A percentile compares a stretch with the other conserved stretches of the same genome.
These are phyloP conservation scores for Pythium utonaiense DNA, from an alignment of 352 stramenopile genomes.

Conservation along the genomic window DNA sequence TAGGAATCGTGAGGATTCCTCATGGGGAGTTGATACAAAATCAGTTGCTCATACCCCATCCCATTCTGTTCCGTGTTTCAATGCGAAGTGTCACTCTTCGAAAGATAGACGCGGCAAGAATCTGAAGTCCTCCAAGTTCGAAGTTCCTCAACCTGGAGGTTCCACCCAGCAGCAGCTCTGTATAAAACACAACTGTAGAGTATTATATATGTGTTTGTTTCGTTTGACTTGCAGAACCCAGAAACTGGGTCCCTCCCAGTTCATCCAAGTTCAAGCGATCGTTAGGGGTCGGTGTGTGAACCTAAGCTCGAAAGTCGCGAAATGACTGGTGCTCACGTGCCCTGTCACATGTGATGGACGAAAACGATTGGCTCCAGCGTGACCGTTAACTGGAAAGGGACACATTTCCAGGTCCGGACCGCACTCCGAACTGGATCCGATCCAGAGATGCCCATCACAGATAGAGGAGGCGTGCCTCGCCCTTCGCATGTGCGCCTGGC, in stretches of 20 bases:
- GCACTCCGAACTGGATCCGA: too few relatives aligned
- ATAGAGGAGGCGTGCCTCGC: background rate
- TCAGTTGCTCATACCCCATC: background rate
- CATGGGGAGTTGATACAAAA: too few relatives aligned
- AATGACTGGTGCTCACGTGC: slow-evolving; percentile 23
- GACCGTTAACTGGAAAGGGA: slow-evolving; percentile 5
- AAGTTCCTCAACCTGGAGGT: too few relatives aligned
- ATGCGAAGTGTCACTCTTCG: background rate
- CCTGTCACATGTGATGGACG: slow-evolving; percentile 22
- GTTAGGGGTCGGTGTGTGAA: background rate
- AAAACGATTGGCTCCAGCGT: slow-evolving; percentile 19
- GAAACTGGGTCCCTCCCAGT: too few relatives aligned
- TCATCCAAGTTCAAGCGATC: slow-evolving; percentile 24
- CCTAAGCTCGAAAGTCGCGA: background rate
- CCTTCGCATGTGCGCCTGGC: background rate
- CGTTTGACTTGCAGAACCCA: slow-evolving; percentile 10
- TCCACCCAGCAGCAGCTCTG: too few relatives aligned
- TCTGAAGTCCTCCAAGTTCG: too few relatives aligned
- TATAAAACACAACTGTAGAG: slow-evolving; percentile 3
- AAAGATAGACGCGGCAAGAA: slow-evolving; percentile 5
- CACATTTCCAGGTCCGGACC: too few relatives aligned
- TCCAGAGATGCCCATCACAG: background rate
- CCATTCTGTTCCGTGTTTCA: slow-evolving; percentile 4
- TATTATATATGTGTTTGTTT: too few relatives aligned
- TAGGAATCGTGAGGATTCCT: too few relatives aligned